phyloP scores from a whole-genome alignment of 1,139 yeast species.

The Nakaseomyces sp. region DNA sequence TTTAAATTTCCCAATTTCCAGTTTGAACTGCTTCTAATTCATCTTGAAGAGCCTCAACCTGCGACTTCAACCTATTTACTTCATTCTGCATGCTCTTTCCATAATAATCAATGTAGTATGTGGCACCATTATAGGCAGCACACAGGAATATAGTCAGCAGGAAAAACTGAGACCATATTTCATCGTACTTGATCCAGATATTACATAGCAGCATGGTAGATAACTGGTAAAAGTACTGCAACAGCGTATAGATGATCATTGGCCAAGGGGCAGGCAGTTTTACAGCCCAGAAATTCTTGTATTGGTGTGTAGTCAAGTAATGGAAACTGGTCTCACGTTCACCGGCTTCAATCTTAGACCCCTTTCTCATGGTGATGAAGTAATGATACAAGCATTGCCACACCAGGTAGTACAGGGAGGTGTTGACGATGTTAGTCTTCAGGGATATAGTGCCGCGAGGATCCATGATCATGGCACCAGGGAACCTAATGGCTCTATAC shows the following conservation, averaged over 20 bases:
- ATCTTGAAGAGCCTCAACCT: slow-evolving; percentile 49
- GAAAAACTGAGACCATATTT: slow-evolving; percentile 58
- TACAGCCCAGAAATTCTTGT: slow-evolving; percentile 62
- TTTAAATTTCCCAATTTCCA: neutral
- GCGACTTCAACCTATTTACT: slow-evolving; percentile 58
- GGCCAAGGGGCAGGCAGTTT: slow-evolving; percentile 82
- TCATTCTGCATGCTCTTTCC: slow-evolving; percentile 82
- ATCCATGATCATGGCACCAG: slow-evolving; percentile 58
- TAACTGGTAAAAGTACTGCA: slow-evolving; percentile 82
- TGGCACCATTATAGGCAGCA: slow-evolving; percentile 90
- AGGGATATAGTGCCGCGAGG: slow-evolving; percentile 47
- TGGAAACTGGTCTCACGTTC: slow-evolving; percentile 75
- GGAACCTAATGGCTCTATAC: slow-evolving; percentile 52
- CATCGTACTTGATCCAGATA: slow-evolving; percentile 60
- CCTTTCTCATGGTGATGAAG: slow-evolving; percentile 73
- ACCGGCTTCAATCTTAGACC: slow-evolving; percentile 78
- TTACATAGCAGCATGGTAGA: slow-evolving; percentile 88
- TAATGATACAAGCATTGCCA: slow-evolving; percentile 92
- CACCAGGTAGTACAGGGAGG: slow-evolving; percentile 75
- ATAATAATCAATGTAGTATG: slow-evolving; percentile 84
- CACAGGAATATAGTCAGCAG: slow-evolving; percentile 61
- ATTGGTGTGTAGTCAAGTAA: slow-evolving; percentile 64
- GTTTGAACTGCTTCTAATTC: slow-evolving; percentile 12
- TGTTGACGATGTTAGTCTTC: slow-evolving; percentile 61
- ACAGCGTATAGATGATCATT: slow-evolving; percentile 70